Percentiles rank a stretch among this genome's conserved stretches.
Evolutionary conservation across 2,329 filamentous ascomycete species (phyloP).

Genomic region (Ophiostoma sp.): DNA sequence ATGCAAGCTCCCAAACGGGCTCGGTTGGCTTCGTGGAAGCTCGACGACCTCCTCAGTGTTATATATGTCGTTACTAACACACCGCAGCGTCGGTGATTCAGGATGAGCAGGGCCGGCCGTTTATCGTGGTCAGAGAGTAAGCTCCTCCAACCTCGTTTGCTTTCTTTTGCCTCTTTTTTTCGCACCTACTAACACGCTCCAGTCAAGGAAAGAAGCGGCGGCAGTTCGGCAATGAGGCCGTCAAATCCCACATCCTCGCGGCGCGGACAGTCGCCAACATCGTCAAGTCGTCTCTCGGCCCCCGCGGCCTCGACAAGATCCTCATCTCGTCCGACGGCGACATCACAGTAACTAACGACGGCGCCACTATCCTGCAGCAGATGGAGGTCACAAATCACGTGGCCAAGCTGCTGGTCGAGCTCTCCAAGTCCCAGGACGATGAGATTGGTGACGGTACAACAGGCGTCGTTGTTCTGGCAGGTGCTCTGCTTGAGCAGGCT

Average conservation of each 20-base stretch:
- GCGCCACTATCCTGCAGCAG: slow-evolving; percentile 93
- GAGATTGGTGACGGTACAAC: slow-evolving; percentile 99
- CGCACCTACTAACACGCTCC: not conserved
- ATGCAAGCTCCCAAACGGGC: slow-evolving; percentile 40
- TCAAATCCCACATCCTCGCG: slow-evolving; percentile 97
- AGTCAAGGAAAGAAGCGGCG: slow-evolving; percentile 98
- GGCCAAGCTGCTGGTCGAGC: slow-evolving; percentile 91
- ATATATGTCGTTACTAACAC: slow-evolving; percentile 16
- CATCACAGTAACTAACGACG: slow-evolving; percentile 98
- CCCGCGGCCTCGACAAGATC: slow-evolving; percentile 97
- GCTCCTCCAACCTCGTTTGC: slow-evolving; percentile 40
- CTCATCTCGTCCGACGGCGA: slow-evolving; percentile 97
- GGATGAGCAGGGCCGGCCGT: slow-evolving; percentile 95
- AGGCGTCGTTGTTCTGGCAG: slow-evolving; percentile 93
- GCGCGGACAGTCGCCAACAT: slow-evolving; percentile 95
- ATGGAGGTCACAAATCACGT: slow-evolving; percentile 99
- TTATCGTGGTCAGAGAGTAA: slow-evolving; percentile 97
- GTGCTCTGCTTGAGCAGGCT: slow-evolving; percentile 91
- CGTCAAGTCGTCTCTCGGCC: slow-evolving; percentile 94
- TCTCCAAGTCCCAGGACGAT: slow-evolving; percentile 97
- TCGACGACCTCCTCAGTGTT: not conserved
- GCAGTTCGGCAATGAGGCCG: slow-evolving; percentile 92
- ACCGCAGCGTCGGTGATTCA: slow-evolving; percentile 72
- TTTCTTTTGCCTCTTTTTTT: not conserved
- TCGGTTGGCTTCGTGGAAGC: not conserved